These are phyloP conservation scores for Aureobasidium subglaciale DNA, from an alignment of 2,329 filamentous ascomycete species.

Conservation along the genomic window DNA sequence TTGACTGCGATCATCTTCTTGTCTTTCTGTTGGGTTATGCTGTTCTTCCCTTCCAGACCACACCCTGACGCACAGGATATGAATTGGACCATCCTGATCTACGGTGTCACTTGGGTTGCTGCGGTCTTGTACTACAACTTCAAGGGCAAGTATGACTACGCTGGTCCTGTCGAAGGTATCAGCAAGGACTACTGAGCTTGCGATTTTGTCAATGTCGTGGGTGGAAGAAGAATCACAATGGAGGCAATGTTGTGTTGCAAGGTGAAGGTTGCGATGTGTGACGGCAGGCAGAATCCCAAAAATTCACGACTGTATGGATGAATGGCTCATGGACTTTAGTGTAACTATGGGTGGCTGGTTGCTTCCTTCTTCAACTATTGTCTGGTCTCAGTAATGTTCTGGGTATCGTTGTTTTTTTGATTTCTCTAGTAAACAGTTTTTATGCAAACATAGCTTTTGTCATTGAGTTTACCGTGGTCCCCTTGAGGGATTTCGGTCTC, in stretches of 20 bases:
- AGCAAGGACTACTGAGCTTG: background rate
- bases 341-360: background rate
- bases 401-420: background rate
- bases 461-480: too few relatives aligned
- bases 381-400: background rate
- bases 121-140: conserved; percentile 22
- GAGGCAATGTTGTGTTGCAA: background rate
- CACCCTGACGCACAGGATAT: background rate
- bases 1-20: conserved; percentile 31
- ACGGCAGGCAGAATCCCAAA: background rate
- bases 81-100: conserved; percentile 28
- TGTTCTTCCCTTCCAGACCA: conserved; percentile 26
- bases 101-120: conserved; percentile 24
- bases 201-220: background rate
- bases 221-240: background rate
- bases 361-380: background rate
- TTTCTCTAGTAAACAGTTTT: too few relatives aligned
- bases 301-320: background rate
- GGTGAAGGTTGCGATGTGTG: background rate
- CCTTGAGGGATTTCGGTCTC: too few relatives aligned
- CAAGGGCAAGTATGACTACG: conserved; percentile 22
- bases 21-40: conserved; percentile 22
- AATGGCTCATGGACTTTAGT: background rate
- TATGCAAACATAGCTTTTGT: background rate
- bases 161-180: conserved; percentile 14